Conservation (phyloP, 495 filamentous ascomycete genomes). For the Xylaria scruposa region DNA sequence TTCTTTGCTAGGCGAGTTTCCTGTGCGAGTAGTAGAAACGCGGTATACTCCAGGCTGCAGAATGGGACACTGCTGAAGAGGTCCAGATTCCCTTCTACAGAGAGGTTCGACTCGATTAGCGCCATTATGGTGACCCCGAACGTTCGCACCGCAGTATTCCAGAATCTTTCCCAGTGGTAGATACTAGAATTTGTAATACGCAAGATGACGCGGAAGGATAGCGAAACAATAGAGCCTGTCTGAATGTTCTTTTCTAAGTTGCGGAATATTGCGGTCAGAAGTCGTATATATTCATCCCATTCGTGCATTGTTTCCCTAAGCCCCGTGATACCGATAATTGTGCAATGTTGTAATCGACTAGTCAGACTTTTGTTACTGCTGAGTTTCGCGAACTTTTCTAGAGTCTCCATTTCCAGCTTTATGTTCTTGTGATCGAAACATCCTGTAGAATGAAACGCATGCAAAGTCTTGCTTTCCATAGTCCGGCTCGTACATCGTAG, state of each 20-base stretch:
- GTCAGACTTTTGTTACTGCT: not conserved
- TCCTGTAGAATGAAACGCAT: not conserved
- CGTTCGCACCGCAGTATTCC: not conserved
- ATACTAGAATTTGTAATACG: not conserved
- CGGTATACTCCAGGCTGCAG: not conserved
- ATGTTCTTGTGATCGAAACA: not conserved
- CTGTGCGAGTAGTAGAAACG: not conserved
- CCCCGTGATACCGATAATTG: not conserved
- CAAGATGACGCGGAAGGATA: not conserved
- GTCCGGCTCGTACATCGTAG: not conserved
- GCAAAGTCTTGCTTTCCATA: slow-evolving; percentile 5
- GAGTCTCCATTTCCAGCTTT: not conserved
- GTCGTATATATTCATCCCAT: not conserved
- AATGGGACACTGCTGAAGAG: not conserved
- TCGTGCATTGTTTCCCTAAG: not conserved
- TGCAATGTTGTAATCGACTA: not conserved
- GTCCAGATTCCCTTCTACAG: not conserved
- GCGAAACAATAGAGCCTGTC: not conserved
- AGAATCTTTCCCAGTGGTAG: too few relatives aligned
- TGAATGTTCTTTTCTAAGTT: not conserved
- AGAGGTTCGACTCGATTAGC: not conserved
- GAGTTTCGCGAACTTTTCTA: not conserved
- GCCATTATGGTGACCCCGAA: not conserved
- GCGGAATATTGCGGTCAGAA: not conserved
- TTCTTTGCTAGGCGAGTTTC: not conserved